Base-by-base conservation (phyloP, 2,329 filamentous ascomycete species). In the Phoma sp. region DNA sequence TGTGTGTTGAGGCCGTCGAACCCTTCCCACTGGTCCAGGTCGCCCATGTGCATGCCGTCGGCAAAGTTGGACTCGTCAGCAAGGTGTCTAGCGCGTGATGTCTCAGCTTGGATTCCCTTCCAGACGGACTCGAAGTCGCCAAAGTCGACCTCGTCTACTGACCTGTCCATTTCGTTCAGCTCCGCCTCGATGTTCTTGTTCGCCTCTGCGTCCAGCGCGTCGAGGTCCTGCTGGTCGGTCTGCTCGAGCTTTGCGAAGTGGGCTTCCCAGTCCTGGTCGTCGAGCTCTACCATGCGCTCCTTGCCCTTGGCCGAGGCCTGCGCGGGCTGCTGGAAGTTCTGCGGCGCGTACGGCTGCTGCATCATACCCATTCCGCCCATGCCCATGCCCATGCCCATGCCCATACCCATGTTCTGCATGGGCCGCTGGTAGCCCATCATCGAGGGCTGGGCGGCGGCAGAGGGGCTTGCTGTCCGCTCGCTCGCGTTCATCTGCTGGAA, bases 201-300 rank as follows among this genome's bases (percentile, higher is more conserved):
- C 48, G 90, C 90, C 70, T 88, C 80, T 32, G 78, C 80, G 59
- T 87, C 85, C 53, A 84, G 75, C 51, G 80, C 74, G 52, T 82
- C 75, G 49, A 78, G 72, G 66, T 78, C 62, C 25, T 76, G 74
- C 58, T 82, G 76, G 70, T 88, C 84, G 57, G 87, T 81, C 60
- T 88, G 79, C 73, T 94, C 91, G 73, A 97, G 88, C 76, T 95
- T 87, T 53, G 92, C 90, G 75, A 99, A 99, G 75, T 98, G 92
- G 67, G 92, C 91, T 77, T 98, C 94, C 95, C 95, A 98, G 71
- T 96, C 89, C 70, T 89, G 76, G 67, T 99, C 94, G 73, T 97
- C 92, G 22, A 98, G 84, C 78, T 98, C 95, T 12, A 98, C 88
- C 78, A 98, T 85, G 32, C 84, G 80, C 6, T 80, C 86, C 76